phyloP scores from a whole-genome alignment of 495 filamentous ascomycete genomes.

The Thermothielavioides terrestris region DNA sequence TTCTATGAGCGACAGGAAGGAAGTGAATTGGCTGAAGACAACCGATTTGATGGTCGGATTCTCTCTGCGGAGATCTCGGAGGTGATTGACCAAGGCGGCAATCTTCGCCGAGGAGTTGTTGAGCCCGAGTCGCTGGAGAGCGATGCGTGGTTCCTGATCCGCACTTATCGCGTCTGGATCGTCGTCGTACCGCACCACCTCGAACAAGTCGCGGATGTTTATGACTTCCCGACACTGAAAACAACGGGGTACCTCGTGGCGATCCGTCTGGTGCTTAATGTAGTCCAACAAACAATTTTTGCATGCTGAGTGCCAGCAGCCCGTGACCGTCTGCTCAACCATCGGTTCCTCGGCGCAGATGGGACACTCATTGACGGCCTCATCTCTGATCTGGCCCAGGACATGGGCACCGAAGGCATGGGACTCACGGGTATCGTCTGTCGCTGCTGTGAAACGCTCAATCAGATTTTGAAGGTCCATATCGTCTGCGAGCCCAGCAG shows the following conservation, averaged over 20 bases:
- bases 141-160: conserved; percentile 52
- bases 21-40: conserved; percentile 94
- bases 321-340: conserved; percentile 84
- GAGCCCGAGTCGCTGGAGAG: conserved; percentile 68
- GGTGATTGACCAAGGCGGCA: conserved; percentile 62
- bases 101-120: conserved; percentile 79
- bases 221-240: conserved; percentile 83
- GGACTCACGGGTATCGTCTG: conserved; percentile 53
- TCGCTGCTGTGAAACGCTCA: conserved; percentile 64
- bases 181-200: conserved; percentile 59
- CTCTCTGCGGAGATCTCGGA: conserved; percentile 54
- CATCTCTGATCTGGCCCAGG: conserved; percentile 80
- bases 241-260: conserved; percentile 65
- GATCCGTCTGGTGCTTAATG: conserved; percentile 74
- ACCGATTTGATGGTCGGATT: conserved; percentile 72
- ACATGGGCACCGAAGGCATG: conserved; percentile 80
- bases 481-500: conserved; percentile 79
- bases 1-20: conserved; percentile 85
- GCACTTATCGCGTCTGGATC: conserved; percentile 31
- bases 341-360: conserved; percentile 93
- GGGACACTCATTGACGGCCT: conserved; percentile 81
- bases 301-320: conserved; percentile 95
- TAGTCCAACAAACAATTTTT: conserved; percentile 82
- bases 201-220: conserved; percentile 77
- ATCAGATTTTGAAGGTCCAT: conserved; percentile 90